A percentile compares a stretch with the other conserved stretches of the same genome.
Evolutionary conservation across 1,284 basidiomycete species (phyloP).

Genomic region (Dichomitus squalens): DNA sequence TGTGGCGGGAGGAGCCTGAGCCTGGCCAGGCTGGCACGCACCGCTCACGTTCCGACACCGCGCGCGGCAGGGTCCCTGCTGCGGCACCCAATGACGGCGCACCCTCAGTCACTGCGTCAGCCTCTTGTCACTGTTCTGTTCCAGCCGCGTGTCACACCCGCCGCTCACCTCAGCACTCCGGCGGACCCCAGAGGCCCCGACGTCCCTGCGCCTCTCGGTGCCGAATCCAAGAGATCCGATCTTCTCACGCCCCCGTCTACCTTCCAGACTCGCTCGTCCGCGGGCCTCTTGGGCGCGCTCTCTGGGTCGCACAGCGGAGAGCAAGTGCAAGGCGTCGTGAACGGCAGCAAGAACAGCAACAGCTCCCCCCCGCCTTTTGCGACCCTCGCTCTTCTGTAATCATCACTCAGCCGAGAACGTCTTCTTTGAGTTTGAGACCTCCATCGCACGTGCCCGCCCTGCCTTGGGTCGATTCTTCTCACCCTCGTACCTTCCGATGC

Average conservation of each 20-base stretch:
- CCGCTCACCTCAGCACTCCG: not conserved
- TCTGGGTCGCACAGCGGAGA: not conserved
- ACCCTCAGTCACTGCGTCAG: not conserved
- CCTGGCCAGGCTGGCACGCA: slow-evolving; percentile 14
- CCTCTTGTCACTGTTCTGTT: not conserved
- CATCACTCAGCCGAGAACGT: not conserved
- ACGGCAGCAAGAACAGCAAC: not conserved
- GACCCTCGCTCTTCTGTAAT: not conserved
- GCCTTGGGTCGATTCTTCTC: slow-evolving; percentile 13
- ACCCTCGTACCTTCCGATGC: not conserved
- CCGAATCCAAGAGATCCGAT: no score
- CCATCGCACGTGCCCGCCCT: slow-evolving; percentile 12
- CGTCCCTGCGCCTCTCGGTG: no score
- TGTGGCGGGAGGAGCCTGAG: slow-evolving; percentile 6
- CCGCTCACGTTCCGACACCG: slow-evolving; percentile 7
- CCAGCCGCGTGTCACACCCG: not conserved
- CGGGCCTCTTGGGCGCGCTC: no score
- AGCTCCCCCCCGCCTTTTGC: not conserved
- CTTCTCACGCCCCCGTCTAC: not conserved
- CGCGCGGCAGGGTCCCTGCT: not conserved
- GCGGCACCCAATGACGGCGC: not conserved
- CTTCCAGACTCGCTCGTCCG: no score
- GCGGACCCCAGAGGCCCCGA: not conserved
- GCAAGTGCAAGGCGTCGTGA: not conserved
- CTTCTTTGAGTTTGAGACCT: not conserved